Base-by-base conservation (phyloP, 2,329 filamentous ascomycete species). In the Ceratocystis cubensis region DNA sequence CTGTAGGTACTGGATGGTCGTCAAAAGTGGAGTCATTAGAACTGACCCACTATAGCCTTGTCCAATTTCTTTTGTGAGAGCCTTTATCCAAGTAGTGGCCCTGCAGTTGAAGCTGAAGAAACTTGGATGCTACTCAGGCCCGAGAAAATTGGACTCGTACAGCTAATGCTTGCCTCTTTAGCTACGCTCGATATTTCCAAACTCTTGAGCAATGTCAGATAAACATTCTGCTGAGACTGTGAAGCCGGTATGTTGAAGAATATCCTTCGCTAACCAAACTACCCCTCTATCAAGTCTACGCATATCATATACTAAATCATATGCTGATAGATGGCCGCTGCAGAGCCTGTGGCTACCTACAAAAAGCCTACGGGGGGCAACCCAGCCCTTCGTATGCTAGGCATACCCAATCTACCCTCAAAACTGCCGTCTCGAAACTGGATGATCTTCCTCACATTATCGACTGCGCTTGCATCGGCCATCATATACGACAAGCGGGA, bases 391-490 rank as follows among this genome's bases (percentile, higher is more conserved):
- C 84, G 84, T 70, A 88, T 89, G 82, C 85, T 94, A 78, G 93
- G 93, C 67, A 79, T 99, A 67, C 93, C 93, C 63, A 88, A 87
- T 71, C 84, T 96, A 69, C 88, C 89, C 68, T 82, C 86, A 71
- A 91, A 86, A 76, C 84, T 99, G 20, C 94, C 94, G 6, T 97
- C 93, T 20, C 88, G 94, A 69, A 97, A 97, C 75, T 99, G 94
- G 94, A 85, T 94, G 77, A 96, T 99, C 73, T 99, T 99, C 78
- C 85, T 92, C 76, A 81, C 88, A 61, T 75, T 97, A 66, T 87
- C 88, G 10, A 87, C 87, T 65, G 84, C 89, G 61, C 88, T 96
- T 73, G 85, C 89, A 5, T 85, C 84, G 17, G 88, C 91, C 64
- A 82, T 97, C 66, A 83, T 94, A 73, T 96, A 99, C 80, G 94